Base-by-base conservation (phyloP, 2,329 filamentous ascomycete species). In the Aspergillus sp. region DNA sequence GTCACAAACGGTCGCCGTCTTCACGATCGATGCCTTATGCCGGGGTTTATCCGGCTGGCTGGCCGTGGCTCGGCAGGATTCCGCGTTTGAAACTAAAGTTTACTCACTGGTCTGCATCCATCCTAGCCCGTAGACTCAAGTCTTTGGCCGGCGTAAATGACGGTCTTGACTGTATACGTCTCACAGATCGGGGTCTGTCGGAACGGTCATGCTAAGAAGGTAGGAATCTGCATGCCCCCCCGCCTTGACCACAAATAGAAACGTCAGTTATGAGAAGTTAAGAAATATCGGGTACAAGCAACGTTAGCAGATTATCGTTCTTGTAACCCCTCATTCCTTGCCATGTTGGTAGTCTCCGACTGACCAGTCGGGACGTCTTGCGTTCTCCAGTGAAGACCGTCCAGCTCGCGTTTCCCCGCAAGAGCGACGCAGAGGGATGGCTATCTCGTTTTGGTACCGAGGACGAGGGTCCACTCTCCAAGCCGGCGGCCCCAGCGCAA, bases 361-460 rank as follows among this genome's bases (percentile, higher is more conserved):
- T 45, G 9, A 13, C 40, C 37, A 45, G 50, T 24, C 33, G 20
- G 13, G 15, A 12, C 12, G 7, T 27, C 12, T 13, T 30, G 27
- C 8, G 17, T 9, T n/a, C 20, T 27, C 24, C 22, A 22, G 24
- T 37, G 15, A 22, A 30, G 27, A 30, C 8, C 27, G 15, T 34
- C 15, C 53, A 46, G 44, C 45, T 54, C 20, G 24, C 11, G 24
- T 53, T 54, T 34, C 56, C 56, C 45, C 50, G 30, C 20, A 45
- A 49, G 46, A 45, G 55, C 42, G 44, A 48, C 49, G 11, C 45
- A 48, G 44, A 48, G 47, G 55, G 55, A 27, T 57, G 50, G 50
- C 50, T 45, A 44, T 33, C 22, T 52, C 42, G 19, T 27, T 37
- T 22, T 54, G 51, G 51, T 30, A 30, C 27, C 27, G 27, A 30